These are phyloP conservation scores for Nicotiana sylvestris DNA, from an alignment of 257 asterid genomes.

Conservation along the genomic window DNA sequence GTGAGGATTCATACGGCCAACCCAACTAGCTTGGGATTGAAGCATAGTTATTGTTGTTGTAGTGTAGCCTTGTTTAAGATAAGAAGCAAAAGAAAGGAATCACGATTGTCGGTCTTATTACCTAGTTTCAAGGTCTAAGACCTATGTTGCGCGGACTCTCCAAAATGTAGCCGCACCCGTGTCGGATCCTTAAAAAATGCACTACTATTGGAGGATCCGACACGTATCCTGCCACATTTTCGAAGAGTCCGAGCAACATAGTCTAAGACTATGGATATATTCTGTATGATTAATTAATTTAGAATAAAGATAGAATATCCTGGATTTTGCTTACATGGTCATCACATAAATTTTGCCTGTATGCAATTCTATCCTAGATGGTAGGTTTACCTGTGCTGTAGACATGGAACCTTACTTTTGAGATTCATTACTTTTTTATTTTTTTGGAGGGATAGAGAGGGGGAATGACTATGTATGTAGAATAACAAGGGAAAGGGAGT, in stretches of 20 bases:
- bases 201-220: too few relatives aligned
- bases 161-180: too few relatives aligned
- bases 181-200: too few relatives aligned
- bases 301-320: background rate
- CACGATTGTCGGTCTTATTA: background rate
- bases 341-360: background rate
- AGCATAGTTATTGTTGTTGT: background rate
- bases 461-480: background rate
- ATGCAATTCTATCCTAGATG: background rate
- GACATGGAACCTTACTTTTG: background rate
- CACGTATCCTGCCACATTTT: too few relatives aligned
- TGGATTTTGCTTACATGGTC: background rate
- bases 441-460: background rate
- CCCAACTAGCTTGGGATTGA: too few relatives aligned
- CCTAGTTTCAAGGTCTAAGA: background rate
- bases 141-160: too few relatives aligned
- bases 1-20: too few relatives aligned
- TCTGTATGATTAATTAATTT: background rate
- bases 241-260: too few relatives aligned
- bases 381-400: background rate
- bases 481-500: background rate
- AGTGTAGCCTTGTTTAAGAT: background rate
- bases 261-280: background rate
- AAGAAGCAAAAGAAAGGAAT: background rate
- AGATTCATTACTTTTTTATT: background rate